These are phyloP conservation scores for Polyporus arcularius DNA, from an alignment of 768 basidiomycete genomes.

Conservation along the genomic window DNA sequence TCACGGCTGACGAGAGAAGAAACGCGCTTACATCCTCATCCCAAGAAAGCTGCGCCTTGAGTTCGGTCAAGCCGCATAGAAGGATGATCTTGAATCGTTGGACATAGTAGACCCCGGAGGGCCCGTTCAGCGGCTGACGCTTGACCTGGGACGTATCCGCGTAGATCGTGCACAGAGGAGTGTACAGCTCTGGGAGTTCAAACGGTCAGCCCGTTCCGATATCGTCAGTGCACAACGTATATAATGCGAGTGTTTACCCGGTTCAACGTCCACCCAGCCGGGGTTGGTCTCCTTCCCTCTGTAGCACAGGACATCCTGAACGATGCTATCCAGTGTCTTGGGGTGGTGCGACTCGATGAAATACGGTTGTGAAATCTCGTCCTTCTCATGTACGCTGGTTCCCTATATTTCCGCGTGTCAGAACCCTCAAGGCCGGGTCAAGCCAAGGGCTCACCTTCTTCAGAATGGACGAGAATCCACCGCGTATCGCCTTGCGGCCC, in stretches of 20 bases:
- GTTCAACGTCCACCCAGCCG: constrained; percentile 37
- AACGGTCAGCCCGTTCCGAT: not conserved
- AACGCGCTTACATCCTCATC: constrained; percentile 31
- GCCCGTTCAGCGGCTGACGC: not conserved
- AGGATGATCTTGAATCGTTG: constrained; percentile 42
- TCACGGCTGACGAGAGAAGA: no score
- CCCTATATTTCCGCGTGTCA: no score
- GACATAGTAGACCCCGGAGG: constrained; percentile 26
- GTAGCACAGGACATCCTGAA: constrained; percentile 33
- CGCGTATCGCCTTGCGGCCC: not conserved
- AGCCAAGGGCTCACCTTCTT: constrained; percentile 11
- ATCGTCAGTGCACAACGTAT: not conserved
- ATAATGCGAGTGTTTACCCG: constrained; percentile 24
- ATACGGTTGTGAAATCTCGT: not conserved
- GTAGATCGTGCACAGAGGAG: constrained; percentile 34
- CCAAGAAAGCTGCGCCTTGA: constrained; percentile 49
- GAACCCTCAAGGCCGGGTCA: no score
- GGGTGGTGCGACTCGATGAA: not conserved
- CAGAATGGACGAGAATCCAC: constrained; percentile 13
- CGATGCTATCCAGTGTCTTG: constrained; percentile 21
- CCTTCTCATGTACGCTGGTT: not conserved
- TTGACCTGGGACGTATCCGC: constrained; percentile 34
- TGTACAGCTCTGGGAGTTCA: constrained; percentile 33
- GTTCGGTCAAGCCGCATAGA: constrained; percentile 45
- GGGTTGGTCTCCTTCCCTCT: constrained; percentile 30